Percentiles rank a stretch among this genome's conserved stretches.
phyloP scores from a whole-genome alignment of 2,329 filamentous ascomycete species.

The Trichoderma hamatum region DNA sequence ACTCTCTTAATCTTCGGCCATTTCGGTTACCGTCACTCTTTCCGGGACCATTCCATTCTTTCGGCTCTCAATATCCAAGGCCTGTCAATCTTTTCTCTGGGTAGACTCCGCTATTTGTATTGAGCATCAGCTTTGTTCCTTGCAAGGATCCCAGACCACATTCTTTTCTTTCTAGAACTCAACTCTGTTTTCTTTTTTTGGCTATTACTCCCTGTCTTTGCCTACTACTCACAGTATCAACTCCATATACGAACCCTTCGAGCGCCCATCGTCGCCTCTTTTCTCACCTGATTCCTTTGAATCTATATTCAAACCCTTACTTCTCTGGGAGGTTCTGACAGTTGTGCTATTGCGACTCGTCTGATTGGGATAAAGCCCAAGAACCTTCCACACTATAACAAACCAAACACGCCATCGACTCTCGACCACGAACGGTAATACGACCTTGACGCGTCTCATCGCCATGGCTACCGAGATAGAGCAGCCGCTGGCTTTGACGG shows the following conservation, averaged over 20 bases:
- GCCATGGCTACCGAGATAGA: slow-evolving; percentile 48
- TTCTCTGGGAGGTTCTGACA: neutral
- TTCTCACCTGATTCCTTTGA: slow-evolving; percentile 7
- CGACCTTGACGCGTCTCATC: slow-evolving; percentile 24
- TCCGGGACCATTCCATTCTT: slow-evolving; percentile 52
- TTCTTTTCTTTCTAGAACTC: slow-evolving; percentile 33
- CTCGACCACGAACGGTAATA: slow-evolving; percentile 2
- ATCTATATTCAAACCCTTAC: neutral
- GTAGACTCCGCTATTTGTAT: slow-evolving; percentile 27
- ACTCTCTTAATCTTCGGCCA: slow-evolving; percentile 53
- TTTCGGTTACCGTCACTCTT: slow-evolving; percentile 56
- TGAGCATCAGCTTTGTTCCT: slow-evolving; percentile 30
- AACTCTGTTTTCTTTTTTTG: slow-evolving; percentile 24
- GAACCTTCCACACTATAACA: neutral
- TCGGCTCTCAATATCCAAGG: slow-evolving; percentile 39
- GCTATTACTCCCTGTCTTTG: slow-evolving; percentile 27
- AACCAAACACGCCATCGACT: neutral
- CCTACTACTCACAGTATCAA: slow-evolving; percentile 18
- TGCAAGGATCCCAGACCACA: slow-evolving; percentile 32
- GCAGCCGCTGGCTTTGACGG: slow-evolving; percentile 40
- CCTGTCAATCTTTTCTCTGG: slow-evolving; percentile 22
- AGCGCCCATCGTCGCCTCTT: neutral
- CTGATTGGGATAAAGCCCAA: neutral
- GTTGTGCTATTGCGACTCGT: neutral
- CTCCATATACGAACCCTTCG: slow-evolving; percentile 15